These are phyloP conservation scores for Trypanosoma mega DNA, from an alignment of 208 protist species.

Conservation along the genomic window DNA sequence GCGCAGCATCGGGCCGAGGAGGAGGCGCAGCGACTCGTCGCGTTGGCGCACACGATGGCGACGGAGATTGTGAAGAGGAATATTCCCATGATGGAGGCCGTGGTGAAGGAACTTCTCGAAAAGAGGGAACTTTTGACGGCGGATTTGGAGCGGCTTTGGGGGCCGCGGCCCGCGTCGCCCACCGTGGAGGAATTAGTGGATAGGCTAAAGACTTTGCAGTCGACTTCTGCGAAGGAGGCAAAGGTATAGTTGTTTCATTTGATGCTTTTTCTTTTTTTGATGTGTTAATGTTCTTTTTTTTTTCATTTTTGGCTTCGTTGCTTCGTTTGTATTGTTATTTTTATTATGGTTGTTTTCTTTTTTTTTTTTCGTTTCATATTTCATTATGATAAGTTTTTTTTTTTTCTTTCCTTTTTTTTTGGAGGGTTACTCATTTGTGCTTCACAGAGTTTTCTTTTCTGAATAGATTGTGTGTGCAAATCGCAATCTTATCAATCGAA, in stretches of 20 bases:
- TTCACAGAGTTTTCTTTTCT: no score
- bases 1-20: slow-evolving; percentile 77
- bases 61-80: slow-evolving; percentile 50
- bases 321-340: no score
- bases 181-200: slow-evolving; percentile 55
- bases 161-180: slow-evolving; percentile 60
- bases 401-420: slow-evolving; percentile 11
- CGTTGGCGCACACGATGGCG: slow-evolving; percentile 62
- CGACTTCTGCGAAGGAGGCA: background rate
- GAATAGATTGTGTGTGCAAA: no score
- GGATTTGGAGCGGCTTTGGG: slow-evolving; percentile 76
- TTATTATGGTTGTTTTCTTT: background rate
- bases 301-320: no score
- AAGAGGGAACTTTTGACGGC: slow-evolving; percentile 78
- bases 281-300: background rate
- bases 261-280: background rate
- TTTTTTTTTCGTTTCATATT: background rate
- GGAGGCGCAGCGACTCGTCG: slow-evolving; percentile 65
- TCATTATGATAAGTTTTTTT: background rate
- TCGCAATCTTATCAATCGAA: no score
- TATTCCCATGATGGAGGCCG: slow-evolving; percentile 51
- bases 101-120: slow-evolving; percentile 58
- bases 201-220: slow-evolving; percentile 20
- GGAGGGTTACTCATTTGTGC: no score
- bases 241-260: background rate